Evolutionary conservation across 768 basidiomycete species (phyloP), one percentile per base, ranked within the genome.

Genomic region (Zangia roseola): DNA sequence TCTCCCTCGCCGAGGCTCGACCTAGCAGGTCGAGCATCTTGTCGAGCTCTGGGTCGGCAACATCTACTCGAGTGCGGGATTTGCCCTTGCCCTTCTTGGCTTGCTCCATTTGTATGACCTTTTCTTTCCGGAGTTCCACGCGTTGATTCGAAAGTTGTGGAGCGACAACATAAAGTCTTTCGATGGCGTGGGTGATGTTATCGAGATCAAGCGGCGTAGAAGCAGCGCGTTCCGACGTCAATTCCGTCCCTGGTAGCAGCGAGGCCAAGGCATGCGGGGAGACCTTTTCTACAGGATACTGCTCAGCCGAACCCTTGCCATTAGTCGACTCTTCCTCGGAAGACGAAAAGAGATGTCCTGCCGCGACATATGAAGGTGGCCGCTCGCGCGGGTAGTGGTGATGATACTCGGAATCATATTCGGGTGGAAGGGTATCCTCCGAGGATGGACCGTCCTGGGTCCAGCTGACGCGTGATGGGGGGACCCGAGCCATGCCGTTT

Each of bases 121-220:
- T 88, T 21, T 80, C 71, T 6, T 76, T 77, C 59, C 86, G 85
- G 38, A 95, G 79, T 64, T 94, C 94, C n/a, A 90, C 92, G 1
- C 97, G 83, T 67, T 99, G 95, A 63, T 94, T 87, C 50, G 87
- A 82, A 35, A 97, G 69, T 64, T 95, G 94, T 1, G 95, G 94
- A 0, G 92, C 83, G 25, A 86, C 88, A 8, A 80, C 67, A 65
- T 97, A 91, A 10, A 97, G 71, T 31, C 93, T 76, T 64, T 95
- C 94, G 58, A 99, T 94, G 25, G 97, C 94, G 64, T 80, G 78
- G 0, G 90, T 82, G 38, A 98, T 83, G 10, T 79, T 76, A 56
- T 97, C 93, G 17, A 97, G 74, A 64, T 98, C 95, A 60, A 88
- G 69, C 43, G 82, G 71, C 82, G 86, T 41, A 28, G 53, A 49